Percentiles rank a stretch among this genome's conserved stretches.
Evolutionary conservation across 768 basidiomycete genomes (phyloP).

Genomic region (Trametes maxima): DNA sequence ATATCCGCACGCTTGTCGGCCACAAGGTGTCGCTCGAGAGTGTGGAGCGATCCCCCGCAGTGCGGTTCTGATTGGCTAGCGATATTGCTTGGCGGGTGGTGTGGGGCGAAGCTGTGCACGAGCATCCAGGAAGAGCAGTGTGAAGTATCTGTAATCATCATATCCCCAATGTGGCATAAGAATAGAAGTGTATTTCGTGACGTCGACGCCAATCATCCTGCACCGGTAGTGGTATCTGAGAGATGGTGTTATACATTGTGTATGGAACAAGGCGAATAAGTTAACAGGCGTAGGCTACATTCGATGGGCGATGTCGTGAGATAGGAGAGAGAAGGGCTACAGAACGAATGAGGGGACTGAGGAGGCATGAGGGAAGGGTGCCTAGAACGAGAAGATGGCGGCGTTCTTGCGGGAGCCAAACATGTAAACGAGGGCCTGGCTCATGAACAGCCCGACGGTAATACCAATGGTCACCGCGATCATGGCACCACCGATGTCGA

Average conservation of each 20-base stretch:
- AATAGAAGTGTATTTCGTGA: slow-evolving; percentile 13
- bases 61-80: slow-evolving; percentile 62
- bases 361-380: not conserved
- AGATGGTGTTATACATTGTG: not conserved
- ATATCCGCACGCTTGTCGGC: slow-evolving; percentile 94
- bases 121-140: slow-evolving; percentile 1
- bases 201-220: no score
- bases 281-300: not conserved
- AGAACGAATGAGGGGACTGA: not conserved
- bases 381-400: slow-evolving; percentile 81
- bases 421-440: slow-evolving; percentile 83
- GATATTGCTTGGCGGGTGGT: not conserved
- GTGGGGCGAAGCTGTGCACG: not conserved
- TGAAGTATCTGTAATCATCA: slow-evolving; percentile 6
- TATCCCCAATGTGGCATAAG: not conserved
- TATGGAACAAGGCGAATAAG: not conserved
- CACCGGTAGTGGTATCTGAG: not conserved
- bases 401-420: slow-evolving; percentile 85
- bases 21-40: slow-evolving; percentile 94
- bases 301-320: not conserved
- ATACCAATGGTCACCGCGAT: slow-evolving; percentile 90
- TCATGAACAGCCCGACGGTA: slow-evolving; percentile 87
- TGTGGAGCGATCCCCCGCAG: slow-evolving; percentile 87
- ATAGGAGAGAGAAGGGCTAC: not conserved
- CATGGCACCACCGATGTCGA: slow-evolving; percentile 87